Evolutionary conservation across 208 protist species (phyloP).

Genomic region (Wallacemonas sp.): DNA sequence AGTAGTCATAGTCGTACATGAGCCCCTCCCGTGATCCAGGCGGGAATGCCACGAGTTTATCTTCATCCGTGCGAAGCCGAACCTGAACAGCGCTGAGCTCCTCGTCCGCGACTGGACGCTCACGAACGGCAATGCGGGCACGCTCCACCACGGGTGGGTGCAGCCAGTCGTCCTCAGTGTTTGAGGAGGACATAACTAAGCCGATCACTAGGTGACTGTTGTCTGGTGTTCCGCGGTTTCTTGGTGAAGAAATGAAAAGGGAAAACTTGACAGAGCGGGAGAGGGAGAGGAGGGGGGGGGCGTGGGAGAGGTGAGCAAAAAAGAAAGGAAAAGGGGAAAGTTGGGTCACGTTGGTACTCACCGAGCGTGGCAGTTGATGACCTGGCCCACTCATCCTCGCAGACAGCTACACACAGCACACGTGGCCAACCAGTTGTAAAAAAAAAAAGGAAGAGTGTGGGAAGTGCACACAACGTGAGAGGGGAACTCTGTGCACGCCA

Average conservation of each 20-base stretch:
- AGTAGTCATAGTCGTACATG: conserved; percentile 92
- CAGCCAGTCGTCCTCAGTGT: conserved; percentile 27
- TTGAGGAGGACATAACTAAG: not conserved
- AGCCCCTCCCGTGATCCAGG: conserved; percentile 60
- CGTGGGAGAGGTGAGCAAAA: not conserved
- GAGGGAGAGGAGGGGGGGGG: not conserved
- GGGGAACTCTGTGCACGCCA: too few species aligned
- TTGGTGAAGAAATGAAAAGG: too few species aligned
- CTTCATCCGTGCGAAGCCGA: conserved; percentile 55
- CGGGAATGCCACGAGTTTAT: conserved; percentile 82
- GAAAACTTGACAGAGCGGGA: not conserved
- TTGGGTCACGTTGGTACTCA: not conserved
- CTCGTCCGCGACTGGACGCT: conserved; percentile 67
- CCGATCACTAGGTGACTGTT: too few species aligned
- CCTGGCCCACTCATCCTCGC: too few species aligned
- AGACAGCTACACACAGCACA: too few species aligned
- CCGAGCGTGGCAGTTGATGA: too few species aligned
- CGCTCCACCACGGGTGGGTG: conserved; percentile 66
- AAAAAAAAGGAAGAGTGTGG: too few species aligned
- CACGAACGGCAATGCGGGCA: conserved; percentile 76
- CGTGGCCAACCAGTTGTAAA: too few species aligned
- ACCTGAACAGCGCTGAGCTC: conserved; percentile 63
- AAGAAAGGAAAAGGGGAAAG: conserved; percentile 1
- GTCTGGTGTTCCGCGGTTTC: too few species aligned
- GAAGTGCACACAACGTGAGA: too few species aligned